Evolutionary conservation across 163 green algal genomes (phyloP), one percentile per base, ranked within the genome.

Genomic region (Chlamydomonas reinhardtii): DNA sequence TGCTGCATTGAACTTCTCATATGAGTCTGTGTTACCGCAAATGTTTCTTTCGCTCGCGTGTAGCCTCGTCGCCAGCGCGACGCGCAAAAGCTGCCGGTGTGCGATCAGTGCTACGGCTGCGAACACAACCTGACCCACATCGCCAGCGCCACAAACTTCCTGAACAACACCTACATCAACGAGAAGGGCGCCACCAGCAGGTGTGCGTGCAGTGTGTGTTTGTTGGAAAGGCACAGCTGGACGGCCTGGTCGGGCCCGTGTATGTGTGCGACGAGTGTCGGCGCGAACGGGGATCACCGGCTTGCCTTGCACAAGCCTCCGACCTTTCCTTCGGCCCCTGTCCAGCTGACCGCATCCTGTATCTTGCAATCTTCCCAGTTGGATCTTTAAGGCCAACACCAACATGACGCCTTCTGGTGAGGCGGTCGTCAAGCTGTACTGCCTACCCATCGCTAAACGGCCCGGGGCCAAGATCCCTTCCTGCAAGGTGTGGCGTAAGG

Each of bases 401-500:
- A 88, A 88, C 82, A 37, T 43, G 11, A 84, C 81, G 19, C 32
- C 75, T 2, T 66, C 27, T 0, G 75, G 82, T 29, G 14, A 72
- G 68, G 89, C 89, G 25, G 81, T 92, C 29, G 84, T 86, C 29
- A 92, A 92, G 78, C 17, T 90, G 27, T 89, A 89, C 73, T 91
- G 88, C 74, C 34, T 92, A 43, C 84, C 83, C 25, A 43, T 88
- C 4, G n/a, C 59, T 39, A 90, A 90, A 80, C 31, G 59, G 9
- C 6, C n/a, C 5, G 68, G 69, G 11, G 80, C 9, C 31, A 59
- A 64, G 65, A 22, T 81, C 2, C 75, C 81, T 9, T 35, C 31
- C 0, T 90, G 74, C 39, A 79, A 64, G 52, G 34, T 73, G 66
- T 48, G 39, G 39, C 8, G 39, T 14, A 5, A 8, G 39, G 39